Percentiles rank a stretch among this genome's conserved stretches.
Conservation (phyloP, 768 basidiomycete genomes). For the Strobilomyces echinocephalus region DNA sequence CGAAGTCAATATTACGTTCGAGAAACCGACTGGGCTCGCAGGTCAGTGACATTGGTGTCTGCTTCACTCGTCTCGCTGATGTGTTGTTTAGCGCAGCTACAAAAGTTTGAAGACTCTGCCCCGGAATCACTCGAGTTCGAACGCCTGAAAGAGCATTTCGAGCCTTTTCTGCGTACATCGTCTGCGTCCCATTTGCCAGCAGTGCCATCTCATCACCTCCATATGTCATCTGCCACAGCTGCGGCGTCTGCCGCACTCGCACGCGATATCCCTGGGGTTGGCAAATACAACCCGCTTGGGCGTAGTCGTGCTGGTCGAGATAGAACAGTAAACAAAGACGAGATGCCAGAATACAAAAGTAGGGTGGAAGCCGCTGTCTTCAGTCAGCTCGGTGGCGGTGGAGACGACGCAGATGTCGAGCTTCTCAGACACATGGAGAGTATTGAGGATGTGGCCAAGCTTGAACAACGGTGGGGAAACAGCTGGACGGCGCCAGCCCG, state of each 20-base stretch:
- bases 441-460: slow-evolving; percentile 55
- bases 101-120: slow-evolving; percentile 83
- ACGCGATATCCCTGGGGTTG: slow-evolving; percentile 80
- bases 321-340: slow-evolving; percentile 64
- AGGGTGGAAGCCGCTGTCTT: slow-evolving; percentile 61
- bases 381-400: slow-evolving; percentile 50
- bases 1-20: slow-evolving; percentile 87
- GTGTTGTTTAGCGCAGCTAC: slow-evolving; percentile 67
- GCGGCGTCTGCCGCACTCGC: slow-evolving; percentile 86
- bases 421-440: slow-evolving; percentile 61
- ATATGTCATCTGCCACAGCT: slow-evolving; percentile 78
- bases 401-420: slow-evolving; percentile 67
- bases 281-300: slow-evolving; percentile 65
- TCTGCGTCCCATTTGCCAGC: slow-evolving; percentile 54
- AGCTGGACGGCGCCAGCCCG: slow-evolving; percentile 73
- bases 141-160: slow-evolving; percentile 93
- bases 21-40: slow-evolving; percentile 94
- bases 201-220: slow-evolving; percentile 61
- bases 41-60: slow-evolving; percentile 42
- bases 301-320: slow-evolving; percentile 51
- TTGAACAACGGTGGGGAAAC: slow-evolving; percentile 77
- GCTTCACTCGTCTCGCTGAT: slow-evolving; percentile 1
- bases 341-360: slow-evolving; percentile 72
- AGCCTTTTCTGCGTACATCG: slow-evolving; percentile 86
- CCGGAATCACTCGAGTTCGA: slow-evolving; percentile 89